Base-by-base conservation (phyloP, 768 basidiomycete species). In the Boletus reticuloceps region DNA sequence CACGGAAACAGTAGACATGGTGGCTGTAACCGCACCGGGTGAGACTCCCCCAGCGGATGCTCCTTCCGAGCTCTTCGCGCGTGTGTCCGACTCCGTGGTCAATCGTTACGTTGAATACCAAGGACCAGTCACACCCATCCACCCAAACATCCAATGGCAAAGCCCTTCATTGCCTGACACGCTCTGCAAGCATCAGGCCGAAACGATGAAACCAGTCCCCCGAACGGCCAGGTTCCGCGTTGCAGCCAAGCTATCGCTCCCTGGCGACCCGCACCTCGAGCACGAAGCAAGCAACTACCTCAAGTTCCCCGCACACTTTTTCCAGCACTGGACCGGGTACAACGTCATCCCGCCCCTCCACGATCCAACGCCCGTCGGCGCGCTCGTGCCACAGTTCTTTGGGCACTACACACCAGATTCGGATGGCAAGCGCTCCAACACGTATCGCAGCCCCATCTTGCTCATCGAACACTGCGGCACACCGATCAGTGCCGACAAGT, bases 321-420 rank as follows among this genome's bases (percentile, higher is more conserved):
- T 67, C 40, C 58, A 69, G 42, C 61, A 67, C 47, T 69, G 67
- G 65, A 54, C 40, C 5, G 63, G 61, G 12, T 67, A 63, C 51
- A 69, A 69, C 36, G 27, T 63, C 31, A 19, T 64, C 25, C 54
- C 58, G 2, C 67, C 68, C 20, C 37, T 81, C 10, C 67, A 72
- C 29, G 69, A 77, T 54, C 83, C 82, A 0, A 73, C 77, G 0
- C 80, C 81, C 1, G 68, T 80, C 6, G 74, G 75, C 9, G 75
- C 85, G 0, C 54, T 85, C 46, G 78, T 81, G 5, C 85, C 86
- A 2, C 82, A 84, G 64, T 86, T 79, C 68, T 86, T 81, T 61
- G 84, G 86, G 2, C 83, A 80, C 67, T 86, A 85, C 61, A 55
- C 27, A 1, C 25, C 64, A 22, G 55, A 56, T 40, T 64, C 40